phyloP scores from a whole-genome alignment of 148 eudicot species.

The Nepenthes gracilis region DNA sequence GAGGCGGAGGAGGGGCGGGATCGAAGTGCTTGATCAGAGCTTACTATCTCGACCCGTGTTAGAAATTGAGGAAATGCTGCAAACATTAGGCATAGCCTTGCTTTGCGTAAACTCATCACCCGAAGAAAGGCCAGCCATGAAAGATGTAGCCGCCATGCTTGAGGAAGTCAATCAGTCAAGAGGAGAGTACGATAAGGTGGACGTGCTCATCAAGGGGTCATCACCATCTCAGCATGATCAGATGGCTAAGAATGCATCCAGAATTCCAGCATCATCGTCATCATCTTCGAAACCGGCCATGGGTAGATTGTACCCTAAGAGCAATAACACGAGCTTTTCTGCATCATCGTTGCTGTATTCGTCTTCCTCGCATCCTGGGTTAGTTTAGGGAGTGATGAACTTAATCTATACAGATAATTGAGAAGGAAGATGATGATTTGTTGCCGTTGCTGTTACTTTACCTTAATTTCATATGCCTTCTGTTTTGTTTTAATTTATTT shows the following conservation, averaged over 20 bases:
- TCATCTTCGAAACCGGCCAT: conserved; percentile 19
- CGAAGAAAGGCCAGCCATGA: conserved; percentile 73
- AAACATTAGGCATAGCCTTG: conserved; percentile 61
- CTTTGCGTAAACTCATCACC: conserved; percentile 57
- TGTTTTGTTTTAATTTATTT: too few species aligned
- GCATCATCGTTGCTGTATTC: conserved; percentile 68
- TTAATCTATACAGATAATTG: too few species aligned
- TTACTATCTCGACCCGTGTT: conserved; percentile 39
- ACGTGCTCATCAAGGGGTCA: conserved; percentile 34
- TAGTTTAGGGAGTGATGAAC: conserved; percentile 2
- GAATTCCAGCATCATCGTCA: conserved; percentile 16
- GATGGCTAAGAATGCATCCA: background rate
- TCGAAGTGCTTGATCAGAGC: conserved; percentile 44
- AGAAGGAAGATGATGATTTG: too few species aligned
- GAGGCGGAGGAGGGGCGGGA: conserved; percentile 33
- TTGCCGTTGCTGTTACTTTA: too few species aligned
- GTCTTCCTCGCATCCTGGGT: conserved; percentile 25
- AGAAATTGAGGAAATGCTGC: conserved; percentile 71
- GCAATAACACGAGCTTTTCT: conserved; percentile 58
- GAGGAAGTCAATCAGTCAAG: conserved; percentile 61
- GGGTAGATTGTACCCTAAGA: conserved; percentile 20
- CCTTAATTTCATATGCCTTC: too few species aligned
- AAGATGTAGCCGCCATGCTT: conserved; percentile 85
- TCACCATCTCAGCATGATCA: conserved; percentile 5
- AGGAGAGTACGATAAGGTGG: conserved; percentile 55